phyloP scores from a whole-genome alignment of 1,139 yeast species.

The Hyphopichia buzzinii region DNA sequence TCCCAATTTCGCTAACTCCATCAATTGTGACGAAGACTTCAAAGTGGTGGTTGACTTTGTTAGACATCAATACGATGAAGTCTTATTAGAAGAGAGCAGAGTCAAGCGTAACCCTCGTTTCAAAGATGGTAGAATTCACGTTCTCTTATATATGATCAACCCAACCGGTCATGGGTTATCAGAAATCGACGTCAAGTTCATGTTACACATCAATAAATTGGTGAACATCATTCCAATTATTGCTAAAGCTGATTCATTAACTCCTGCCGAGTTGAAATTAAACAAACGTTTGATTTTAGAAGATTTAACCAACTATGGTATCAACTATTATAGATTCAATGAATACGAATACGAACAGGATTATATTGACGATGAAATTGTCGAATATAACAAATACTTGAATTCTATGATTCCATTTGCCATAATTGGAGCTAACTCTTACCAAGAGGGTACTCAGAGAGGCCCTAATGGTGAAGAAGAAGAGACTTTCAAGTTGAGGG shows the following conservation, averaged over 20 bases:
- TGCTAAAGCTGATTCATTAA: conserved; percentile 43
- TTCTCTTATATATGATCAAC: conserved; percentile 44
- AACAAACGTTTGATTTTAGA: conserved; percentile 41
- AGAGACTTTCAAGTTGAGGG: conserved; percentile 37
- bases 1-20: conserved; percentile 77
- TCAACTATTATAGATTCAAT: conserved; percentile 45
- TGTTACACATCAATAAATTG: conserved; percentile 39
- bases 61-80: conserved; percentile 50
- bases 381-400: conserved; percentile 47
- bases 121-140: conserved; percentile 49
- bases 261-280: conserved; percentile 33
- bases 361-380: conserved; percentile 48
- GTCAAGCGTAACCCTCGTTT: conserved; percentile 49
- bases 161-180: conserved; percentile 49
- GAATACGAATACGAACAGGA: conserved; percentile 50
- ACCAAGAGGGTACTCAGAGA: conserved; percentile 29
- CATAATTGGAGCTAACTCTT: conserved; percentile 44
- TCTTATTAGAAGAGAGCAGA: conserved; percentile 47
- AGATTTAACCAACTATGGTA: conserved; percentile 40
- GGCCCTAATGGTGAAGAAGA: conserved; percentile 31
- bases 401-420: conserved; percentile 43
- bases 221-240: conserved; percentile 45
- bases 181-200: conserved; percentile 41
- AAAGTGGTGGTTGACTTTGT: conserved; percentile 47
- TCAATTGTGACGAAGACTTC: conserved; percentile 47